A percentile compares a stretch with the other conserved stretches of the same genome.
phyloP scores from a whole-genome alignment of 2,329 filamentous ascomycete species.

The Dothideomycetes sp. region DNA sequence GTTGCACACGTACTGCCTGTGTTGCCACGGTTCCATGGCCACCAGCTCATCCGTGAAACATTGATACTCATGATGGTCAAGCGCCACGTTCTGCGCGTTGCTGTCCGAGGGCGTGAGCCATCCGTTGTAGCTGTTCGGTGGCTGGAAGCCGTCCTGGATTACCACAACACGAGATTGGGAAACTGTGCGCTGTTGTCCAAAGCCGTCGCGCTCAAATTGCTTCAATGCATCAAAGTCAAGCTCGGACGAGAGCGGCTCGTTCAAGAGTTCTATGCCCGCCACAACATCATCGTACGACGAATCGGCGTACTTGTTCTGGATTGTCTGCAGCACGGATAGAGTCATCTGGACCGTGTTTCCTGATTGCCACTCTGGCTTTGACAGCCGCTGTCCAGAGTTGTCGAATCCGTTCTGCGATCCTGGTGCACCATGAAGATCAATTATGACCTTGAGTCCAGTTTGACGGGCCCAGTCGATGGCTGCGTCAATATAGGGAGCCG shows the following conservation, averaged over 20 bases:
- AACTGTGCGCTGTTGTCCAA: constrained; percentile 24
- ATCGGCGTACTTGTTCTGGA: constrained; percentile 47
- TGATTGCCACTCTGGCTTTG: constrained; percentile 32
- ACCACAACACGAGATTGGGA: constrained; percentile 34
- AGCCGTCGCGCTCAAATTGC: constrained; percentile 46
- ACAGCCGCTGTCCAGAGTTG: constrained; percentile 44
- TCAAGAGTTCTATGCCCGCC: constrained; percentile 45
- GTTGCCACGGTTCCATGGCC: constrained; percentile 38
- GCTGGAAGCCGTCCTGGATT: constrained; percentile 46
- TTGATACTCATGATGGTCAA: constrained; percentile 62
- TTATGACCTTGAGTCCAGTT: constrained; percentile 44
- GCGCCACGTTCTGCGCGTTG: constrained; percentile 42
- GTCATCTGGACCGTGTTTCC: constrained; percentile 40
- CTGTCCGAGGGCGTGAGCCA: constrained; percentile 43
- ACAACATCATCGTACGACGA: constrained; percentile 46
- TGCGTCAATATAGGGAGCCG: constrained; percentile 41
- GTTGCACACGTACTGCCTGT: constrained; percentile 46
- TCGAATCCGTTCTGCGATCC: constrained; percentile 52
- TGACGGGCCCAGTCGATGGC: constrained; percentile 46
- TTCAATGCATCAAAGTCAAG: constrained; percentile 35
- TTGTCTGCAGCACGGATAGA: constrained; percentile 44
- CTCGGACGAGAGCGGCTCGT: constrained; percentile 42
- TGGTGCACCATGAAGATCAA: constrained; percentile 47
- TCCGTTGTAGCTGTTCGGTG: constrained; percentile 48
- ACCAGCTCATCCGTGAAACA: constrained; percentile 46